These are phyloP conservation scores for Populus ilicifolia DNA, from an alignment of 345 rosid species.

Conservation along the genomic window DNA sequence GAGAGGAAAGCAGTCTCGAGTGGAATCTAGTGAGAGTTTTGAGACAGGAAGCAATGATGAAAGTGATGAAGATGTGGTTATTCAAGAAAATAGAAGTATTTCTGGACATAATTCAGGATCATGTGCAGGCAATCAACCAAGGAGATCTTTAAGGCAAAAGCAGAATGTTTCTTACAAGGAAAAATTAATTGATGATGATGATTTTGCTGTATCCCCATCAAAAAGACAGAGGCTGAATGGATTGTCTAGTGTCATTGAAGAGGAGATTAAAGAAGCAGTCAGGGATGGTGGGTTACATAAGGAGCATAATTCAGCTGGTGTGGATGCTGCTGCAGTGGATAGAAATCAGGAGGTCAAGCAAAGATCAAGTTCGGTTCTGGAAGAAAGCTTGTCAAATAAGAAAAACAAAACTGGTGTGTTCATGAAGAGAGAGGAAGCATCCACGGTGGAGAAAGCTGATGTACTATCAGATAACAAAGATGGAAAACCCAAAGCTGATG, in stretches of 20 bases:
- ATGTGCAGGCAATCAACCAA: conserved; percentile 20
- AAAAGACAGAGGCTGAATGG: conserved; percentile 35
- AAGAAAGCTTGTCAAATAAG: conserved; percentile 23
- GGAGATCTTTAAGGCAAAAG: conserved; percentile 53
- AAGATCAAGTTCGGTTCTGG: conserved; percentile 24
- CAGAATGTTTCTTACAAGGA: conserved; percentile 36
- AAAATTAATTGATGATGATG: conserved; percentile 29
- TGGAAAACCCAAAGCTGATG: conserved; percentile 16
- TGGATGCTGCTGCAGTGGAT: conserved; percentile 19
- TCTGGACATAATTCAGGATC: conserved; percentile 16
- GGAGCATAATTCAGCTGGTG: conserved; percentile 27
- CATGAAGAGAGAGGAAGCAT: conserved; percentile 26
- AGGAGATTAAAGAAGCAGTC: conserved; percentile 17
- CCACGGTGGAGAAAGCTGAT: neutral
- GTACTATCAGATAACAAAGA: conserved; percentile 10
- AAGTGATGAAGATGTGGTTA: conserved; percentile 19
- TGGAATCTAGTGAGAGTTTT: conserved; percentile 35
- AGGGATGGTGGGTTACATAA: neutral
- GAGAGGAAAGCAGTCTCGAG: conserved; percentile 35
- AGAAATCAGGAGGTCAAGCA: conserved; percentile 15
- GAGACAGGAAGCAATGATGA: conserved; percentile 32
- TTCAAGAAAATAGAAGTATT: conserved; percentile 22
- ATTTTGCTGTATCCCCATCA: conserved; percentile 22
- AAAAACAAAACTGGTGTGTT: conserved; percentile 17
- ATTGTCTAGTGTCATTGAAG: conserved; percentile 13